phyloP scores from a whole-genome alignment of 148 eudicot species.

The Rhododendron vialii region DNA sequence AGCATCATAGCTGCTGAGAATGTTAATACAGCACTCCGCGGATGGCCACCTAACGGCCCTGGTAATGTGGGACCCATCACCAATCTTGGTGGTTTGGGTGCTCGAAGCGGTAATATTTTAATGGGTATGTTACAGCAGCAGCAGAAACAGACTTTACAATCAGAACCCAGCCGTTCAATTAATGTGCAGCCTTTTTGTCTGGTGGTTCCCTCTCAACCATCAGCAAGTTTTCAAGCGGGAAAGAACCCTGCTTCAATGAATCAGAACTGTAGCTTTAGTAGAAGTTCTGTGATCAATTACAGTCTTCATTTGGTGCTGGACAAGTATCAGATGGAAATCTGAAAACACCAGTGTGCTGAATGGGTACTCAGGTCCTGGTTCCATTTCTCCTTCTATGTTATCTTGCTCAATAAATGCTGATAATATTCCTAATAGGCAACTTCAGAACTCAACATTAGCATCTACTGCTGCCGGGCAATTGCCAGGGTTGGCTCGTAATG shows the following conservation, averaged over 20 bases:
- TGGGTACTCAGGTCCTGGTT: slow-evolving; percentile 22
- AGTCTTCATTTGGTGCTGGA: slow-evolving; percentile 21
- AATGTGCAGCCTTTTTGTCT: slow-evolving; percentile 55
- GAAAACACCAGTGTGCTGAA: slow-evolving; percentile 14
- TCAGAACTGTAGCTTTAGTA: slow-evolving; percentile 26
- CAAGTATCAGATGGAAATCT: slow-evolving; percentile 18
- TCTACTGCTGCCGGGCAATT: slow-evolving; percentile 18
- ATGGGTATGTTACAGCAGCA: slow-evolving; percentile 28
- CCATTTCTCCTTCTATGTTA: slow-evolving; percentile 21
- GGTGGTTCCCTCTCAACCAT: slow-evolving; percentile 37
- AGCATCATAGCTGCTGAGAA: slow-evolving; percentile 20
- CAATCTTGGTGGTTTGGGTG: slow-evolving; percentile 19
- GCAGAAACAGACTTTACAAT: slow-evolving; percentile 20
- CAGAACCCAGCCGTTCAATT: slow-evolving; percentile 35
- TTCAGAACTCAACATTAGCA: slow-evolving; percentile 15
- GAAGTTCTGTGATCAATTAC: slow-evolving; percentile 24
- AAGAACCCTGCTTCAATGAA: slow-evolving; percentile 26
- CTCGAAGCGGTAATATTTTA: slow-evolving; percentile 23
- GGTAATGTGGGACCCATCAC: slow-evolving; percentile 18
- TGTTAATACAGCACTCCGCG: slow-evolving; percentile 23
- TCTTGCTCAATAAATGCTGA: slow-evolving; percentile 27
- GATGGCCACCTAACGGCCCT: slow-evolving; percentile 30
- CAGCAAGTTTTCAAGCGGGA: slow-evolving; percentile 24
- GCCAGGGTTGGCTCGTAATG: slow-evolving; percentile 13
- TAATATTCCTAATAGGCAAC: slow-evolving; percentile 10